Evolutionary conservation across 1,284 basidiomycete genomes (phyloP).

Genomic region (Golubevia pallescens): DNA sequence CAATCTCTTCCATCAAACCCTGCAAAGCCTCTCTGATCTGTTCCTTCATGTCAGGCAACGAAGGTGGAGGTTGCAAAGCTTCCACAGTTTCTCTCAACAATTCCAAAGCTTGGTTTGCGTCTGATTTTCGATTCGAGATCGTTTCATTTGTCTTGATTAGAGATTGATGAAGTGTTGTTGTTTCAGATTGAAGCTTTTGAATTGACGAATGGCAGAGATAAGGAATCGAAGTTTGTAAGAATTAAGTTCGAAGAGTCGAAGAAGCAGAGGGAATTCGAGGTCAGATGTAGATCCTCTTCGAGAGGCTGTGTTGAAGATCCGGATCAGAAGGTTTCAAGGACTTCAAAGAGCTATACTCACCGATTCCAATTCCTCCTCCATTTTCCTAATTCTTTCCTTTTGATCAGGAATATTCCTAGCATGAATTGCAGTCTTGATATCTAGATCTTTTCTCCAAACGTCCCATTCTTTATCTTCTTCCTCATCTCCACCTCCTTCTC

Average conservation of each 20-base stretch:
- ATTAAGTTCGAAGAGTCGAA: too few relatives aligned
- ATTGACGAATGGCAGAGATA: too few relatives aligned
- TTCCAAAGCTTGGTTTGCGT: not conserved
- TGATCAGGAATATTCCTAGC: constrained; percentile 42
- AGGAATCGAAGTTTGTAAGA: too few relatives aligned
- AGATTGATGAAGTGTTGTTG: not conserved
- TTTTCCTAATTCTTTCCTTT: constrained; percentile 15
- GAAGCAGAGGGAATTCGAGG: too few relatives aligned
- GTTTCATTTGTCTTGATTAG: not conserved
- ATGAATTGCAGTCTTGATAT: constrained; percentile 37
- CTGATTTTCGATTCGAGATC: not conserved
- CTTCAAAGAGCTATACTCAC: constrained; percentile 13
- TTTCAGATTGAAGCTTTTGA: not conserved
- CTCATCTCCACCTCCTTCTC: too few relatives aligned
- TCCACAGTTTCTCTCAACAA: not conserved
- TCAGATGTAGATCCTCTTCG: too few relatives aligned
- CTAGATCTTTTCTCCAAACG: constrained; percentile 24
- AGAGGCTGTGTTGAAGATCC: too few relatives aligned
- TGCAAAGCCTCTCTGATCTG: not conserved
- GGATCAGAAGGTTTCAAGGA: too few relatives aligned
- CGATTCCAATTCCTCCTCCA: constrained; percentile 23
- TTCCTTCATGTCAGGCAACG: not conserved
- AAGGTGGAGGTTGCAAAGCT: not conserved
- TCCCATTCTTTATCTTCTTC: too few relatives aligned
- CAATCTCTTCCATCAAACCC: not conserved